A percentile compares a stretch with the other conserved stretches of the same genome.
Evolutionary conservation across 345 rosid species (phyloP).

Genomic region (Schrenkiella parvula): DNA sequence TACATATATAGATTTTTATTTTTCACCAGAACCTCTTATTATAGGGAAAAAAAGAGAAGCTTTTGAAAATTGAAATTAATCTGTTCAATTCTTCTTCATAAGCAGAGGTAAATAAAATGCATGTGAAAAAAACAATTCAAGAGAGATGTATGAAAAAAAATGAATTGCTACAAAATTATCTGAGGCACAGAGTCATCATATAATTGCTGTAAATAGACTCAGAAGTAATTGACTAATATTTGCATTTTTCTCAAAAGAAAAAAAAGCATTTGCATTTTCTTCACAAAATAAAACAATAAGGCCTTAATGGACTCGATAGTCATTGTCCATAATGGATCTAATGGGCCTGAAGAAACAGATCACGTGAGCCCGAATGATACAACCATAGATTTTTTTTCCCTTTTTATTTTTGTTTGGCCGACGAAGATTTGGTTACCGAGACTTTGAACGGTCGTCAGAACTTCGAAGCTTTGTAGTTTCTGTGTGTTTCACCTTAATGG

Average conservation of each 20-base stretch:
- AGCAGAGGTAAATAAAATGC: not conserved
- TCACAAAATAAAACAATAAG: not conserved
- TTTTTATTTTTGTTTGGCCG: not conserved
- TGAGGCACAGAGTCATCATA: too few relatives aligned
- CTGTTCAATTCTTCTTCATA: not conserved
- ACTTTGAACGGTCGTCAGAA: constrained; percentile 38
- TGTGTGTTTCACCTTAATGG: constrained; percentile 26
- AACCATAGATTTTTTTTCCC: not conserved
- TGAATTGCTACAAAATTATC: too few relatives aligned
- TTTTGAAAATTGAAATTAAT: not conserved
- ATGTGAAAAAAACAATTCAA: not conserved
- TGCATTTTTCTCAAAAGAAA: not conserved
- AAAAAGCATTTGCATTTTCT: not conserved
- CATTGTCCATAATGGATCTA: not conserved
- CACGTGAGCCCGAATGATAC: not conserved
- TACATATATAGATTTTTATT: not conserved
- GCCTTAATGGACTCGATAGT: not conserved
- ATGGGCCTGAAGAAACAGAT: too few relatives aligned
- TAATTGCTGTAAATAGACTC: too few relatives aligned
- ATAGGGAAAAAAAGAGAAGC: not conserved
- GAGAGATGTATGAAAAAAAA: not conserved
- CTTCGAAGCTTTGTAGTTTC: not conserved
- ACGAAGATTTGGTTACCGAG: constrained; percentile 24
- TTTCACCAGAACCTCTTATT: not conserved
- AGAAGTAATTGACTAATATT: too few relatives aligned